Percentiles rank a stretch among this genome's conserved stretches.
Conservation (phyloP, 192 early-diverging fungal genomes). For the Entomortierella parvispora region DNA sequence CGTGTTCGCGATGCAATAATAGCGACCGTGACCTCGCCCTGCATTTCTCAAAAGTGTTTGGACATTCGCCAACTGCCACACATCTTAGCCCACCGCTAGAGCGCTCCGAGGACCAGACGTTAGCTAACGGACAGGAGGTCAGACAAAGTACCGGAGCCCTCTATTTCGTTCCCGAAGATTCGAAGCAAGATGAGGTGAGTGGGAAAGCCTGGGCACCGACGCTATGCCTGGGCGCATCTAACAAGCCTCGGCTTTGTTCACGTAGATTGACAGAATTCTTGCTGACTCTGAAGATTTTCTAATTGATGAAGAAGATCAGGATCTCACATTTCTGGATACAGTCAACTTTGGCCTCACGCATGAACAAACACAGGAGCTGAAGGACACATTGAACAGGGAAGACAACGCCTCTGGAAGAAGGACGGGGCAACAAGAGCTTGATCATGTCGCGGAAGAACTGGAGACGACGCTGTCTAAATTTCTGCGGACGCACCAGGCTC, state of each 20-base stretch:
- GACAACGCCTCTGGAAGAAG: not conserved
- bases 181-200: constrained; percentile 47
- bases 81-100: constrained; percentile 27
- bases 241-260: not conserved
- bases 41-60: constrained; percentile 52
- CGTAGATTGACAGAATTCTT: constrained; percentile 42
- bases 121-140: not conserved
- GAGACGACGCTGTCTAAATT: constrained; percentile 46
- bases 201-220: no score
- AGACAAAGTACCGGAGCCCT: constrained; percentile 18
- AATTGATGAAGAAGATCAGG: constrained; percentile 12
- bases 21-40: constrained; percentile 43
- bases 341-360: constrained; percentile 4
- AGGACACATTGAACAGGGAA: not conserved
- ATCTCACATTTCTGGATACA: constrained; percentile 30
- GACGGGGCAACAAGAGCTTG: constrained; percentile 9
- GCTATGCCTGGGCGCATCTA: no score
- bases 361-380: constrained; percentile 13
- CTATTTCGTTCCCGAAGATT: constrained; percentile 27
- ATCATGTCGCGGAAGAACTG: constrained; percentile 20
- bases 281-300: constrained; percentile 39
- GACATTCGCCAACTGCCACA: constrained; percentile 34
- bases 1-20: no score
- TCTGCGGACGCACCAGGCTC: constrained; percentile 29
- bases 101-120: not conserved